Base-by-base conservation (phyloP, 148 eudicot genomes). In the Diospyros lotus region DNA sequence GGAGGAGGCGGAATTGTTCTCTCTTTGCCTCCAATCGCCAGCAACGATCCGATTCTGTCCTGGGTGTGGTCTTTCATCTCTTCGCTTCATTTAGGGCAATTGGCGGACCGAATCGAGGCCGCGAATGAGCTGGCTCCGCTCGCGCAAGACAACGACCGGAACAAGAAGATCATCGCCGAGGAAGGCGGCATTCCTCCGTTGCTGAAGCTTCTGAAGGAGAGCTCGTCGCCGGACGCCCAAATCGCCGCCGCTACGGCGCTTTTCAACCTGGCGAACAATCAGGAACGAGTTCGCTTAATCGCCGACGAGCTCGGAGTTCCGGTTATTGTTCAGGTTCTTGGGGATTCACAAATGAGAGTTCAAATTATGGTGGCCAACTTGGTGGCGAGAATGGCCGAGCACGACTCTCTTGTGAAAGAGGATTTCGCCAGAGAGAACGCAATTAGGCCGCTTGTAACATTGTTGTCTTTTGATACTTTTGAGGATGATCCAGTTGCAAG, bases 21-120 rank as follows among this genome's bases (percentile, higher is more conserved):
- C 51, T 79, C 89, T n/a, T 82, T 94, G 4, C 97, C 97, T 3
- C 98, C 97, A 1, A 89, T 94, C 12, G 93, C 97, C 0, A 85
- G 86, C 53, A 90, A 87, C 61, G 97, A 94, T 62, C 98, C 98
- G 28, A 86, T 92, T 8, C 56, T 94, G 1, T 72, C 94, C 0
- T 94, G 91, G 90, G 84, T 94, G 39, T 94, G 98, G 98, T 86
- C 93, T 4, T 89, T 41, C 41, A 84, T 86, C 2, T 87, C 92
- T 13, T 76, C 88, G 0, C 58, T 94, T 3, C 83, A 92, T 52
- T 58, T 76, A 58, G 80, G 87, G 2, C 75, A 77, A 18, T 46
- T 89, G 46, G n/a, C 50, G 12, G 88, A 78, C 44, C 82, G 85
- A 9, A 73, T 86, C 7, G 92, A 87, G 46, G 93, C 96, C 4